These are phyloP conservation scores for Pulveroboletus sp. DNA, from an alignment of 768 basidiomycete genomes.

Conservation along the genomic window DNA sequence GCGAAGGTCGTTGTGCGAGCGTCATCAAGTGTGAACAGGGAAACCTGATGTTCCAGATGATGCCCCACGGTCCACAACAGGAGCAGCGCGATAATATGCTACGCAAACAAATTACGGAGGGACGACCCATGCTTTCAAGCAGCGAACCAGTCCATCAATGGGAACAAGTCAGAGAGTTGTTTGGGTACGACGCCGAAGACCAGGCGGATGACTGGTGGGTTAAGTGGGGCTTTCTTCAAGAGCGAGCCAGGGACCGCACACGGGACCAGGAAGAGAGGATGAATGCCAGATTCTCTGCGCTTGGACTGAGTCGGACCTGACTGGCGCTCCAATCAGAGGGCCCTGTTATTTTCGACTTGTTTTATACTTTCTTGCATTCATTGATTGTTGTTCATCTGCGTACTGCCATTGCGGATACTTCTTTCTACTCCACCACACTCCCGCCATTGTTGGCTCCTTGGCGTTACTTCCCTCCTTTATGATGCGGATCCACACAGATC, in stretches of 20 bases:
- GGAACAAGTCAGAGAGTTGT: conserved; percentile 48
- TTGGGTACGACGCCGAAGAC: conserved; percentile 49
- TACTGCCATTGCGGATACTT: not conserved
- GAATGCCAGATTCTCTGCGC: conserved; percentile 1
- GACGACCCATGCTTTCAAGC: conserved; percentile 40
- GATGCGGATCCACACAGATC: not conserved
- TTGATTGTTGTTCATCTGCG: not conserved
- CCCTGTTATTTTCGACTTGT: not conserved
- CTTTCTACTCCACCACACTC: not conserved
- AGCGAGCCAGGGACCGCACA: conserved; percentile 30
- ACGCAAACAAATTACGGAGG: conserved; percentile 38
- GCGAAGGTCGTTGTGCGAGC: conserved; percentile 46
- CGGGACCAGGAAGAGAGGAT: conserved; percentile 17
- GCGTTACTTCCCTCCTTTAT: not conserved
- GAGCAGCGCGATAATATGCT: conserved; percentile 42
- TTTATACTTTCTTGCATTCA: not conserved
- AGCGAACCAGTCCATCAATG: conserved; percentile 32
- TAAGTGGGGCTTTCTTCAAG: conserved; percentile 47
- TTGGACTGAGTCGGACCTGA: conserved; percentile 1
- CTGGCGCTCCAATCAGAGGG: no score
- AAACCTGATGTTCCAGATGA: conserved; percentile 42
- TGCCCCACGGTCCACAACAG: conserved; percentile 41
- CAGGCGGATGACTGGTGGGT: conserved; percentile 64
- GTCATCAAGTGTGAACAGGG: conserved; percentile 42
- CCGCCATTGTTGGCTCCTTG: not conserved